A percentile compares a stretch with the other conserved stretches of the same genome.
These are phyloP conservation scores for Penicillium salamii DNA, from an alignment of 495 filamentous ascomycete genomes.

Conservation along the genomic window DNA sequence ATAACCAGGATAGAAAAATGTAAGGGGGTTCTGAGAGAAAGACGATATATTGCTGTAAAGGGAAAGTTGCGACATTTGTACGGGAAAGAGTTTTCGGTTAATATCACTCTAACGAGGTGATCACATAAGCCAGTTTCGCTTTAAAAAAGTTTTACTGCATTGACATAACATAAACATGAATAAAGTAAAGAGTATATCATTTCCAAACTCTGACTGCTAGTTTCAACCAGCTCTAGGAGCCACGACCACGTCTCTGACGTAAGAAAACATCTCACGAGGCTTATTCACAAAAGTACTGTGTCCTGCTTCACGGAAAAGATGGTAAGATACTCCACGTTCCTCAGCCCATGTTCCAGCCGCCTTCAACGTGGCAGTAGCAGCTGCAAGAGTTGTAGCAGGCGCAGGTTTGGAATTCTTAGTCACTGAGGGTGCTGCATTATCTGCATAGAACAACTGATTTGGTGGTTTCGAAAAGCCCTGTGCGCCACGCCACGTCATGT, in stretches of 20 bases:
- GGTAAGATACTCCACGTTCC: conserved; percentile 36
- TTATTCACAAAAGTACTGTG: conserved; percentile 37
- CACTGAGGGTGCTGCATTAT: conserved; percentile 21
- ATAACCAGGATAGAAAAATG: too few relatives aligned
- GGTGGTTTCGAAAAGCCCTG: conserved; percentile 29
- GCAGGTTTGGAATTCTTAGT: background rate
- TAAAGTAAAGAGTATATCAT: background rate
- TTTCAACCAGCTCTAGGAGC: conserved; percentile 4
- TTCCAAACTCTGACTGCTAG: background rate
- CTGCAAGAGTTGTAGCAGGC: background rate
- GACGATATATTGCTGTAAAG: too few relatives aligned
- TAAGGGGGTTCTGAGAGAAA: too few relatives aligned
- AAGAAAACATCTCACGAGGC: conserved; percentile 38
- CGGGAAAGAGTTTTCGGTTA: too few relatives aligned
- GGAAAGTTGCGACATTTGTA: too few relatives aligned
- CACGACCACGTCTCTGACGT: conserved; percentile 37
- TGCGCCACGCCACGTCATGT: conserved; percentile 37
- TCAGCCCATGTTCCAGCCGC: conserved; percentile 27
- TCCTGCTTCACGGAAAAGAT: conserved; percentile 33
- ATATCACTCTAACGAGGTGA: too few relatives aligned
- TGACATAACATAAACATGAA: too few relatives aligned
- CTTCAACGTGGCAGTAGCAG: background rate
- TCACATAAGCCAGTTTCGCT: too few relatives aligned
- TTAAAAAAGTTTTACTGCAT: background rate
- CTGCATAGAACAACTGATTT: conserved; percentile 16